phyloP scores from a whole-genome alignment of 75 land plant genomes.

The Larix kaempferi region DNA sequence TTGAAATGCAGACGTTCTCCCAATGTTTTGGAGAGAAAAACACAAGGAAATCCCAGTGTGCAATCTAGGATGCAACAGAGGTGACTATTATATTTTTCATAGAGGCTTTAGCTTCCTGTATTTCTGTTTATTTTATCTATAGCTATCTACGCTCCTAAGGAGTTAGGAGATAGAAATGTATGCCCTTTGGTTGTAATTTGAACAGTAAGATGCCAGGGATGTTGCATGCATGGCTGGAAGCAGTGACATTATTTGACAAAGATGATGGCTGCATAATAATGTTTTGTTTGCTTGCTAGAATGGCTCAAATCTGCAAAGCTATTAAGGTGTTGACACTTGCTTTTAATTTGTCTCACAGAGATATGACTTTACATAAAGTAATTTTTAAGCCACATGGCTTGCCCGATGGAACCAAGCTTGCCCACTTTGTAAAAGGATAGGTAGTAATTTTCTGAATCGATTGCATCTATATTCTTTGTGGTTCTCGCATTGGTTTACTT shows the following conservation, averaged over 20 bases:
- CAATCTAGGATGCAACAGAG: constrained; percentile 1
- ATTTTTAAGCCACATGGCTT: constrained; percentile 74
- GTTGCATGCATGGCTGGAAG: background rate
- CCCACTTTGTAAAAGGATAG: constrained; percentile 81
- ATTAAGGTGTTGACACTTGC: background rate
- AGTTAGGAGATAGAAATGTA: background rate
- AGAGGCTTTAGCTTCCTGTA: background rate
- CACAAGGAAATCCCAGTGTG: background rate
- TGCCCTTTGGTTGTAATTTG: background rate
- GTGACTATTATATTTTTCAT: background rate
- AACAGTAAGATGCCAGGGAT: background rate
- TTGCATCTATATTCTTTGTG: constrained; percentile 2
- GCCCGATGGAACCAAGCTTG: constrained; percentile 87
- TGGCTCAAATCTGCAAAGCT: background rate
- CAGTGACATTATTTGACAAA: background rate
- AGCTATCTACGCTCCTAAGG: background rate
- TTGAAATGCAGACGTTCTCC: constrained; percentile 12
- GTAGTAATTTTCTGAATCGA: constrained; percentile 18
- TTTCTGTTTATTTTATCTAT: background rate
- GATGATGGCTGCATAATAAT: too few relatives aligned
- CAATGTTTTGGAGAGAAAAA: background rate
- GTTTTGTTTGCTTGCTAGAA: background rate
- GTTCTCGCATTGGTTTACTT: constrained; percentile 1
- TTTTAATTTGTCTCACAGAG: constrained; percentile 34
- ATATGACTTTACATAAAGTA: constrained; percentile 68